Evolutionary conservation across 2,329 filamentous ascomycete species (phyloP).

Genomic region (Ascochyta pisi): DNA sequence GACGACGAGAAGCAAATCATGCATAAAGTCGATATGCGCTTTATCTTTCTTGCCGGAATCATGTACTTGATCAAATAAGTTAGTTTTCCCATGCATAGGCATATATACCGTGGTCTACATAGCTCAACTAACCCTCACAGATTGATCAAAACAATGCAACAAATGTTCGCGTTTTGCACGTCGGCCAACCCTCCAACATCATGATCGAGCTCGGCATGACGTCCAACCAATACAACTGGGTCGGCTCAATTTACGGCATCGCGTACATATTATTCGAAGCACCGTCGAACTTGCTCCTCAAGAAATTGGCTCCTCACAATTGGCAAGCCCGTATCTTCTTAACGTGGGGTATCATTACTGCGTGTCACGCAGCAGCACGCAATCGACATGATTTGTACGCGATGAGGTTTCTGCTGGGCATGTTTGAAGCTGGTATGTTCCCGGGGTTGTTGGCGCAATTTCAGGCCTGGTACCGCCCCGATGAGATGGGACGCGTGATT

Average conservation of each 20-base stretch:
- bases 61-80: slow-evolving; percentile 36
- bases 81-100: background rate
- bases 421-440: slow-evolving; percentile 39
- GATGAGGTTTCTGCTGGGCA: slow-evolving; percentile 32
- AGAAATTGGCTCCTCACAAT: slow-evolving; percentile 44
- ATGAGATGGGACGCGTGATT: slow-evolving; percentile 48
- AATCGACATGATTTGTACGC: slow-evolving; percentile 36
- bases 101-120: no score
- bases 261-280: slow-evolving; percentile 38
- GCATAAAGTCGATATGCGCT: slow-evolving; percentile 31
- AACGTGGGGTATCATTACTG: slow-evolving; percentile 35
- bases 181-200: slow-evolving; percentile 29
- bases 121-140: slow-evolving; percentile 1
- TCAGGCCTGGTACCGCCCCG: slow-evolving; percentile 47
- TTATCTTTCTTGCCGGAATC: slow-evolving; percentile 30
- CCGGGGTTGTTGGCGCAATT: slow-evolving; percentile 44
- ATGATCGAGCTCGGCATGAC: slow-evolving; percentile 30
- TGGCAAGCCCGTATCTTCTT: slow-evolving; percentile 46
- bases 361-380: slow-evolving; percentile 39
- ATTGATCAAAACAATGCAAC: slow-evolving; percentile 34
- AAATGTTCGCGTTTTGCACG: slow-evolving; percentile 31
- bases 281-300: slow-evolving; percentile 48
- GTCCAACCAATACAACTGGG: slow-evolving; percentile 34
- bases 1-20: slow-evolving; percentile 34
- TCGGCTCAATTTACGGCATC: slow-evolving; percentile 34